Conservation (phyloP, 768 basidiomycete species). For the Cantharellus cinnabarinus region DNA sequence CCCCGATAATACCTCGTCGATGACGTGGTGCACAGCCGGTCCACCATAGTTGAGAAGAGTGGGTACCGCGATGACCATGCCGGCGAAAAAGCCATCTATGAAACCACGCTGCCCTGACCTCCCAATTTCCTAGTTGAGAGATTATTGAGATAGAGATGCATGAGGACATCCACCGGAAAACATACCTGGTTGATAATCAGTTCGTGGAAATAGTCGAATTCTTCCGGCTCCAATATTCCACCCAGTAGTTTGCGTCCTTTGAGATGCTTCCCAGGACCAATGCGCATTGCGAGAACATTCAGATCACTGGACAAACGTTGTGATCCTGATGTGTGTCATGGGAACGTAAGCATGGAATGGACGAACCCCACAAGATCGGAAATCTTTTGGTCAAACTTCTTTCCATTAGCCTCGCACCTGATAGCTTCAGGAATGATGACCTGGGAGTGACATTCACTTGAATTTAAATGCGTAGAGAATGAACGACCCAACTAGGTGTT, state of each 20-base stretch:
- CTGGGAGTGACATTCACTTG: not conserved
- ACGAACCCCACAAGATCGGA: conserved; percentile 49
- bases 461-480: not conserved
- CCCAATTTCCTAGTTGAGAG: not conserved
- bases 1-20: conserved; percentile 52
- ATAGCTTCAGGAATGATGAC: conserved; percentile 56
- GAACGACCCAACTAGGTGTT: conserved; percentile 15
- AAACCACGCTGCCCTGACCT: not conserved
- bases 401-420: conserved; percentile 68
- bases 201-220: conserved; percentile 94
- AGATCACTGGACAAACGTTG: conserved; percentile 23
- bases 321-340: not conserved
- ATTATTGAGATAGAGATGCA: conserved; percentile 24
- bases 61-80: conserved; percentile 61
- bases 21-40: conserved; percentile 47
- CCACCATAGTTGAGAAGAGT: conserved; percentile 79
- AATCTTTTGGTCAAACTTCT: conserved; percentile 65
- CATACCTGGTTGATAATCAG: conserved; percentile 66
- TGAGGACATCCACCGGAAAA: conserved; percentile 62
- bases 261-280: conserved; percentile 80
- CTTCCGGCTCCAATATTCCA: conserved; percentile 54
- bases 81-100: conserved; percentile 12
- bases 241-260: conserved; percentile 56
- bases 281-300: conserved; percentile 72
- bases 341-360: not conserved